Percentiles rank a stretch among this genome's conserved stretches.
phyloP scores from a whole-genome alignment of 2,329 filamentous ascomycete species.

The Colletotrichum orchidophilum region DNA sequence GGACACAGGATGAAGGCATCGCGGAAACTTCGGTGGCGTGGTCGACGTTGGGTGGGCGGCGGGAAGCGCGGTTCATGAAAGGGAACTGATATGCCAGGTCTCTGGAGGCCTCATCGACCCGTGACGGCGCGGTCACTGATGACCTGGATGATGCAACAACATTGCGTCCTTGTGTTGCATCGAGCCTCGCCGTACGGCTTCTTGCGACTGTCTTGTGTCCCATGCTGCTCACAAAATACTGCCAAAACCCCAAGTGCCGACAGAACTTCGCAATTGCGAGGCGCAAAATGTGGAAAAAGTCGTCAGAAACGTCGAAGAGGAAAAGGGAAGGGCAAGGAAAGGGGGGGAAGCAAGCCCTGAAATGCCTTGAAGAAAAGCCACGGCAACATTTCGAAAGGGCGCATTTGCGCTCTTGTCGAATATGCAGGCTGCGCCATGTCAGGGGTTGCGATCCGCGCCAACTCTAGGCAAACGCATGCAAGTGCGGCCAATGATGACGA shows the following conservation, averaged over 20 bases:
- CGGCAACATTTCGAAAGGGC: constrained; percentile 4
- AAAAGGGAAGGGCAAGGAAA: background rate
- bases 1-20: background rate
- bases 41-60: background rate
- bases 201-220: background rate
- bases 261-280: constrained; percentile 2
- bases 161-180: background rate
- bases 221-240: background rate
- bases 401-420: constrained; percentile 19
- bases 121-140: background rate
- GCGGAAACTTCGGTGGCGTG: background rate
- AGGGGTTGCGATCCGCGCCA: background rate
- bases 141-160: background rate
- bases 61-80: constrained; percentile 8
- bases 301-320: background rate
- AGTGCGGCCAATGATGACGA: constrained; percentile 10
- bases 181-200: background rate
- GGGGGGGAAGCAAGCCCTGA: background rate
- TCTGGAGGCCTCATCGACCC: constrained; percentile 9
- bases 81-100: constrained; percentile 19
- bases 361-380: background rate
- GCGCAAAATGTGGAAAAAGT: background rate
- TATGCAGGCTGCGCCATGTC: constrained; percentile 19
- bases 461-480: background rate
- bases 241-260: background rate